Evolutionary conservation across 225 moss, liverwort and hornwort species (phyloP), one percentile per base, ranked within the genome.

Genomic region (Marchantia polymorpha): DNA sequence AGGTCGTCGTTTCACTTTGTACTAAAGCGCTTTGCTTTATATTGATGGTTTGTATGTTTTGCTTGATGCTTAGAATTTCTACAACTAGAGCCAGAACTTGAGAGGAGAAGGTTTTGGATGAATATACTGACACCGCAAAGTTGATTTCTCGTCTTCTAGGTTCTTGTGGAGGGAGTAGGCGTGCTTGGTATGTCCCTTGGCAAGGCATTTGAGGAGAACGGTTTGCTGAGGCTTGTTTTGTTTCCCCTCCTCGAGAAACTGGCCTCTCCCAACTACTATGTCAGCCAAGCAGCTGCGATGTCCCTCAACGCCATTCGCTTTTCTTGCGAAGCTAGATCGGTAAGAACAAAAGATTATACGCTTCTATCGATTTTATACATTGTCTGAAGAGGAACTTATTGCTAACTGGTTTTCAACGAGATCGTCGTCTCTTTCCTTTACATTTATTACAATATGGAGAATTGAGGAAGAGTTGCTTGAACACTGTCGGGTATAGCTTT

Each of bases 211-310:
- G 92, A 95, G 77, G 90, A 92, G 52, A 83, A 81, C 72, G 99
- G 95, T 22, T 93, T 90, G 71, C 78, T 95, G 83, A 93, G 93
- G 59, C 82, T 92, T 68, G 93, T 90, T 73, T 79, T 99, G 60
- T 93, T 92, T 73, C 92, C 92, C n/a, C 86, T 95, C 59, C 83
- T 99, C 84, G 99, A 99, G 83, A 99, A 95, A 85, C 86, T 99
- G 66, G 91, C 92, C 50, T 92, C 90, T 27, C 78, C 85, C 46
- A 91, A 87, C 78, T 79, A 85, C 75, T 84, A 79, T 78, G 85
- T 99, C 76, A 90, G 88, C 52, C 76, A 81, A 81, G 92, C 99
- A 83, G 93, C 93, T 82, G 86, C 92, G 78, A 81, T 90, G 80
- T 87, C 90, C 25, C 92, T 99, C 22, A 88, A 90, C 74, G 85